Conservation (phyloP, 441 rosid species). For the Theobroma grandiflorum region DNA sequence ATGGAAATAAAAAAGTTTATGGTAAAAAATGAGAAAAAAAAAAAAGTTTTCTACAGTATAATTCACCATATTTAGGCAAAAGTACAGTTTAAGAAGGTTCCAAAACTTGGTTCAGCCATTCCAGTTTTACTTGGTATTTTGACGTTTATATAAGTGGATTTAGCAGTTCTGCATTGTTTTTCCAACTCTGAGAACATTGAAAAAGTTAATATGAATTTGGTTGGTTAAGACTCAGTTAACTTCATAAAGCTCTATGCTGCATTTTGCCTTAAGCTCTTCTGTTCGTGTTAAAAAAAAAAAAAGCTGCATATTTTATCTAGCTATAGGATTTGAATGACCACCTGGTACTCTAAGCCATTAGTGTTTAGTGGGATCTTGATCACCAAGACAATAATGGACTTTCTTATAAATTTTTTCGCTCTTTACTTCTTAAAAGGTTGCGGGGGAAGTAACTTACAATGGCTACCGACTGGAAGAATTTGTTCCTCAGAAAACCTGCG, state of each 20-base stretch:
- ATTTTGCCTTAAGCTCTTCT: background rate
- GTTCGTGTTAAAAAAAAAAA: background rate
- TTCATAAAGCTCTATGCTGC: background rate
- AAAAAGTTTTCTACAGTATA: background rate
- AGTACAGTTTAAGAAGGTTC: background rate
- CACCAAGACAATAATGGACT: background rate
- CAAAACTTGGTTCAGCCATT: background rate
- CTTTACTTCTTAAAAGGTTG: conserved; percentile 34
- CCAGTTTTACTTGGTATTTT: background rate
- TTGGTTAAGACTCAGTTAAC: background rate
- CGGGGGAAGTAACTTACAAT: conserved; percentile 51
- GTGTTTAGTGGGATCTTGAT: conserved; percentile 7
- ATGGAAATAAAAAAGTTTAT: background rate
- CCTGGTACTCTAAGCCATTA: background rate
- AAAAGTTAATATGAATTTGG: conserved; percentile 9
- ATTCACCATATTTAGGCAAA: conserved; percentile 1
- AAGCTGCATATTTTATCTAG: background rate
- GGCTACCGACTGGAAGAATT: conserved; percentile 51
- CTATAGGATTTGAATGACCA: background rate
- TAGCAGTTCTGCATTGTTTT: background rate
- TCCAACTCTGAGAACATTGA: background rate
- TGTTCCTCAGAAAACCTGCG: conserved; percentile 58
- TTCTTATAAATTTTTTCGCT: background rate
- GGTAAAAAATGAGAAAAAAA: background rate
- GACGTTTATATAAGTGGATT: background rate